These are phyloP conservation scores for Stellera chamaejasme DNA, from an alignment of 345 rosid genomes.

Conservation along the genomic window DNA sequence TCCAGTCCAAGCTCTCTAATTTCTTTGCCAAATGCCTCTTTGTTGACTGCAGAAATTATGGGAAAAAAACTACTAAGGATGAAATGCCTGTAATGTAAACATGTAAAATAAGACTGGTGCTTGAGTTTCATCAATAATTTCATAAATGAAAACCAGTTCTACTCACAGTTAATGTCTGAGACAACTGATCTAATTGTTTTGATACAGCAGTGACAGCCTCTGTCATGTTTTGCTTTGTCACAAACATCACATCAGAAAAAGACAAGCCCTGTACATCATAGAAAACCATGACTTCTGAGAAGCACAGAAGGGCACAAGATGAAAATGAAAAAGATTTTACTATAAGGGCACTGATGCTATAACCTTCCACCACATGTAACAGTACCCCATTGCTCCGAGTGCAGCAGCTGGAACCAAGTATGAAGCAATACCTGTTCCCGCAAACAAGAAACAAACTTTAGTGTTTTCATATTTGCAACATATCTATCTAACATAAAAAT, in stretches of 20 bases:
- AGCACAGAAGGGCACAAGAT: slow-evolving; percentile 4
- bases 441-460: slow-evolving; percentile 2
- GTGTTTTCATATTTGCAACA: not conserved
- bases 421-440: slow-evolving; percentile 52
- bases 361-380: slow-evolving; percentile 98
- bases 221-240: slow-evolving; percentile 84
- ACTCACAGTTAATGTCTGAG: slow-evolving; percentile 68
- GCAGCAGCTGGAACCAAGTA: slow-evolving; percentile 90
- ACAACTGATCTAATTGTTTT: slow-evolving; percentile 75
- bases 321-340: slow-evolving; percentile 1
- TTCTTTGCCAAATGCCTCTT: slow-evolving; percentile 73
- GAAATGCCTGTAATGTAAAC: not conserved
- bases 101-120: not conserved
- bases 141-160: slow-evolving; percentile 3
- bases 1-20: slow-evolving; percentile 76
- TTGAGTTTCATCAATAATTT: not conserved
- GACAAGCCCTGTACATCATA: slow-evolving; percentile 66
- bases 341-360: slow-evolving; percentile 8
- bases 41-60: slow-evolving; percentile 50
- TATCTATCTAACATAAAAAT: not conserved
- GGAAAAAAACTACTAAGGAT: slow-evolving; percentile 8
- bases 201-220: slow-evolving; percentile 70
- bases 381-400: slow-evolving; percentile 89
- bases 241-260: slow-evolving; percentile 81
- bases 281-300: slow-evolving; percentile 8